These are phyloP conservation scores for Auxenochlorella pyrenoidosa DNA, from an alignment of 139 green algal genomes.

Conservation along the genomic window DNA sequence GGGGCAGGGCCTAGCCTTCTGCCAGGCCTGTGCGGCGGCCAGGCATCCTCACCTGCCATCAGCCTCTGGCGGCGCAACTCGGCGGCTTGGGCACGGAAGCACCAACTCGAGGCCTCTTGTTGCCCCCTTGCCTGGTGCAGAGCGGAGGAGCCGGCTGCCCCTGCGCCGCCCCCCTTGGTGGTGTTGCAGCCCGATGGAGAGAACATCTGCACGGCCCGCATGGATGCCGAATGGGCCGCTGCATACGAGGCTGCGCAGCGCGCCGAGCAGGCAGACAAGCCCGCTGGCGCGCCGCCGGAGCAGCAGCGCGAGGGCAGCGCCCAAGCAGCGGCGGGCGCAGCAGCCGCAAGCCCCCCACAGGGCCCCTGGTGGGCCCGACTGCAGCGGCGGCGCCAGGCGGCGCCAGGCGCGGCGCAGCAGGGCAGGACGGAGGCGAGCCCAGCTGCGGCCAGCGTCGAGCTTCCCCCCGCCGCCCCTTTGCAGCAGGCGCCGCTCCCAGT, in stretches of 20 bases:
- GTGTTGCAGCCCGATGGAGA: slow-evolving; percentile 1
- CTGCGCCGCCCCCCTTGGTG: neutral
- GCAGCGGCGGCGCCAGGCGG: neutral
- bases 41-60: too few species aligned
- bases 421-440: neutral
- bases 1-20: too few species aligned
- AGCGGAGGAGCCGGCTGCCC: neutral
- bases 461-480: neutral
- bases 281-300: neutral
- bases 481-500: neutral
- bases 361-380: neutral
- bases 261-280: neutral
- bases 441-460: neutral
- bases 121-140: neutral
- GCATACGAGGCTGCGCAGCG: neutral
- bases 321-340: neutral
- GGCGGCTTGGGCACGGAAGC: too few species aligned
- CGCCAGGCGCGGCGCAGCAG: neutral
- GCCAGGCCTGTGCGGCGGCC: too few species aligned
- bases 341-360: neutral
- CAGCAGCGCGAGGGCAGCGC: neutral
- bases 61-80: too few species aligned
- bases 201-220: slow-evolving; percentile 10
- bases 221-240: slow-evolving; percentile 8
- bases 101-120: too few species aligned